Evolutionary conservation across 768 basidiomycete species (phyloP).

Genomic region (Clavaria fumosa): DNA sequence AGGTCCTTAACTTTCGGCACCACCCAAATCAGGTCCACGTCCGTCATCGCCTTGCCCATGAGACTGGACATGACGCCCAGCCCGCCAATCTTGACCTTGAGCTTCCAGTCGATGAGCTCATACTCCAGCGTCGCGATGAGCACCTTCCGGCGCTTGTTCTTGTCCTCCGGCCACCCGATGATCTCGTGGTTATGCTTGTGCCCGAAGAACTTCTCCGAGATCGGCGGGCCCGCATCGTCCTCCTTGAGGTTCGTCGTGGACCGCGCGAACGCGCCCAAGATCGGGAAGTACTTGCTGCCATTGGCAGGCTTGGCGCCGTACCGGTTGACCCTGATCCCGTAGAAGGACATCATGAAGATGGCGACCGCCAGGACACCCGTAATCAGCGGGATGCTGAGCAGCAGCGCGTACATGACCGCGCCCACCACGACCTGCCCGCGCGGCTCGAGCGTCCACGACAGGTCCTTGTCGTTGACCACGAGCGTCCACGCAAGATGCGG

Average conservation of each 20-base stretch:
- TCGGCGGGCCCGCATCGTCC: conserved; percentile 34
- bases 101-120: conserved; percentile 93
- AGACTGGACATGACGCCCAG: conserved; percentile 95
- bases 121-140: conserved; percentile 89
- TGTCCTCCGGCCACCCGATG: conserved; percentile 95
- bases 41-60: conserved; percentile 97
- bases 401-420: conserved; percentile 76
- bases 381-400: conserved; percentile 68
- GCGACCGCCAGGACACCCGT: conserved; percentile 71
- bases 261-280: conserved; percentile 52
- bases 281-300: conserved; percentile 74
- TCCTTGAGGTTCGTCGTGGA: conserved; percentile 59
- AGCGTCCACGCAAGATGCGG: conserved; percentile 85
- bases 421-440: conserved; percentile 71
- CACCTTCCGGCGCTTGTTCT: conserved; percentile 79
- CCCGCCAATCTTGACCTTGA: conserved; percentile 97
- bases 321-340: conserved; percentile 88
- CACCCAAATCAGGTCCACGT: conserved; percentile 90
- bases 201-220: conserved; percentile 63
- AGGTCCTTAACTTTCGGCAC: conserved; percentile 90
- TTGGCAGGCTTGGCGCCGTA: conserved; percentile 74
- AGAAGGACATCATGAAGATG: conserved; percentile 92
- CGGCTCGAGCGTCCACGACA: conserved; percentile 68
- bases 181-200: conserved; percentile 50
- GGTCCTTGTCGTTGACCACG: conserved; percentile 57